Evolutionary conservation across 306 rosid genomes (phyloP).

Genomic region (Biancaea sappan): DNA sequence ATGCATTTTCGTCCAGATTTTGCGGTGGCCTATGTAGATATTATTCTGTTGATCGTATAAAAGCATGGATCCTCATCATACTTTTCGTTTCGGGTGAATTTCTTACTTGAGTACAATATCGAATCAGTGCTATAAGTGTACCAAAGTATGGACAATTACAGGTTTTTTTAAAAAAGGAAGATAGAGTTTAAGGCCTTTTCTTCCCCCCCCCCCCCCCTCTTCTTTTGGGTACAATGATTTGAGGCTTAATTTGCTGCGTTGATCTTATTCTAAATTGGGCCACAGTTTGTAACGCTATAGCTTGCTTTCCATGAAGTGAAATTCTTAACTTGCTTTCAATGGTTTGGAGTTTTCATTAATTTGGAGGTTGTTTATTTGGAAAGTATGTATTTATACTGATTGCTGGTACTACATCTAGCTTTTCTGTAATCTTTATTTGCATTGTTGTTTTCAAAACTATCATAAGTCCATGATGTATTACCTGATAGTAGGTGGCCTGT

Average conservation of each 20-base stretch:
- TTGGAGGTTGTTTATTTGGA: background rate
- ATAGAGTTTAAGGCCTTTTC: too few species aligned
- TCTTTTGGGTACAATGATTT: too few species aligned
- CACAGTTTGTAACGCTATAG: background rate
- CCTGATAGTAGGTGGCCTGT: background rate
- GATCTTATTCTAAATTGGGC: background rate
- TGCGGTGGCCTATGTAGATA: background rate
- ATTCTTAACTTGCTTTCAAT: background rate
- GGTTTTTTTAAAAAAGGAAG: too few species aligned
- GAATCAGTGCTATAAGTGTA: background rate
- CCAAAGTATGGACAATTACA: background rate
- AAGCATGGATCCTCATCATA: background rate
- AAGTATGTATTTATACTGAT: too few species aligned
- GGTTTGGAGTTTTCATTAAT: background rate
- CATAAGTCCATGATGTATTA: background rate
- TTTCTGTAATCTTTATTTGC: background rate
- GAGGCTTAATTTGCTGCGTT: background rate
- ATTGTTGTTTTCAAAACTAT: background rate
- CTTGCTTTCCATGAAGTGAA: background rate
- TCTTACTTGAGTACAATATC: background rate
- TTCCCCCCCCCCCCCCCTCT: too few species aligned
- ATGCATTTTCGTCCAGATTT: background rate
- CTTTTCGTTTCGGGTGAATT: background rate
- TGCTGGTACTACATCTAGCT: background rate
- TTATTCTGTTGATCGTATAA: background rate